A percentile compares a stretch with the other conserved stretches of the same genome.
phyloP scores from a whole-genome alignment of 805 yeast genomes.

The Candida anglica region DNA sequence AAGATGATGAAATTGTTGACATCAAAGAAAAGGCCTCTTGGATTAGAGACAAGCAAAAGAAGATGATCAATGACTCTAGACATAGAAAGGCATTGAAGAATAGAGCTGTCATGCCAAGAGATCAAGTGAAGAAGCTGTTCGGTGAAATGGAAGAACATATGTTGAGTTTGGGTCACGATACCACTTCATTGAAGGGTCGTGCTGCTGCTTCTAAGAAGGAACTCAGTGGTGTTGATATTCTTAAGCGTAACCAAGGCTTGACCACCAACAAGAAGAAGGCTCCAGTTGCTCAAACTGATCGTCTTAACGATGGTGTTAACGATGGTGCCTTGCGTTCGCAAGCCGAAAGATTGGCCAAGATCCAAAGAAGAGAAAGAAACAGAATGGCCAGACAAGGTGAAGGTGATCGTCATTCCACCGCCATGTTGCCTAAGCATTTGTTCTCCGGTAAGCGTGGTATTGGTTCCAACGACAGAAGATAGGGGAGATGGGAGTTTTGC shows the following conservation, averaged over 20 bases:
- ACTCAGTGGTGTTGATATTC: conserved; percentile 74
- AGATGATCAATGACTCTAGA: conserved; percentile 86
- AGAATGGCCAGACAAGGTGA: conserved; percentile 92
- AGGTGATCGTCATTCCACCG: conserved; percentile 87
- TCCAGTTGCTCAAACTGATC: conserved; percentile 64
- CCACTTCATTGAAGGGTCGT: conserved; percentile 54
- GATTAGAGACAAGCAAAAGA: conserved; percentile 94
- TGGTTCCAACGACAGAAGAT: conserved; percentile 90
- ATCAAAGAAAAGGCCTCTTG: conserved; percentile 85
- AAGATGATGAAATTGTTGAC: conserved; percentile 37
- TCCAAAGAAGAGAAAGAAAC: conserved; percentile 91
- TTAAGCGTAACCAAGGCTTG: conserved; percentile 52
- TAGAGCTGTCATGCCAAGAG: conserved; percentile 86
- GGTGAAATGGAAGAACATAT: conserved; percentile 84
- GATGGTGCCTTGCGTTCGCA: conserved; percentile 78
- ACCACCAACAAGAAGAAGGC: conserved; percentile 40
- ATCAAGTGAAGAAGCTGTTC: conserved; percentile 72
- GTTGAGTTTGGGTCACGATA: conserved; percentile 87
- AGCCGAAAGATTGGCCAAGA: conserved; percentile 82
- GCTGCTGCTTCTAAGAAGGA: conserved; percentile 40
- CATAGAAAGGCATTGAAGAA: conserved; percentile 83
- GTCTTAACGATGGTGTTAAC: conserved; percentile 81
- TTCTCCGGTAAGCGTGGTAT: conserved; percentile 95
- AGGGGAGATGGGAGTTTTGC: too few relatives aligned
- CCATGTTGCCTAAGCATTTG: conserved; percentile 87